These are phyloP conservation scores for Cryoendolithus antarcticus DNA, from an alignment of 2,329 filamentous ascomycete species.

Conservation along the genomic window DNA sequence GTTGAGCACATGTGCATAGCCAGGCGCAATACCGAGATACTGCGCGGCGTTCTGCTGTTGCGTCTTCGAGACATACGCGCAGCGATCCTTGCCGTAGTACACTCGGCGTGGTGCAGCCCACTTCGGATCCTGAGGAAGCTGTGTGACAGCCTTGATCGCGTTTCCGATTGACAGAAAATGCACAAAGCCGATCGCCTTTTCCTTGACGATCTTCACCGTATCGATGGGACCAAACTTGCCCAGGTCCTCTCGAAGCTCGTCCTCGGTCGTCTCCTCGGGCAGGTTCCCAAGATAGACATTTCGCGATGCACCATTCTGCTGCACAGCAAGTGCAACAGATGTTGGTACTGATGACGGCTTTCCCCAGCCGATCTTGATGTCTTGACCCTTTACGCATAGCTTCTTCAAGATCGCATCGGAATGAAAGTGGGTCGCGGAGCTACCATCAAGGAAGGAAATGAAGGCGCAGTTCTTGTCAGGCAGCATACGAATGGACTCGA, in stretches of 20 bases:
- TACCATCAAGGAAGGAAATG: slow-evolving; percentile 96
- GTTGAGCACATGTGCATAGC: slow-evolving; percentile 91
- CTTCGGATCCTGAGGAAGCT: slow-evolving; percentile 89
- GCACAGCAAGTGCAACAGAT: slow-evolving; percentile 90
- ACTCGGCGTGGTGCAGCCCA: slow-evolving; percentile 94
- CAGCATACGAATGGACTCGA: slow-evolving; percentile 93
- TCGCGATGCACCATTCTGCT: slow-evolving; percentile 90
- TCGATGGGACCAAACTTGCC: slow-evolving; percentile 95
- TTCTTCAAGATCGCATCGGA: slow-evolving; percentile 99
- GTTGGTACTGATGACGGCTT: slow-evolving; percentile 97
- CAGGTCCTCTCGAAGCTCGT: slow-evolving; percentile 85
- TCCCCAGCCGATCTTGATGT: slow-evolving; percentile 99
- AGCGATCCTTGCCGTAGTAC: slow-evolving; percentile 97
- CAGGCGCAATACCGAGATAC: slow-evolving; percentile 91
- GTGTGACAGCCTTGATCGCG: slow-evolving; percentile 93
- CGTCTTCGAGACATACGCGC: slow-evolving; percentile 97
- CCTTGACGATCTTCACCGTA: slow-evolving; percentile 91
- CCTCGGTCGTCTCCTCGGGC: slow-evolving; percentile 77
- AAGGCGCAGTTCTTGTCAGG: slow-evolving; percentile 99
- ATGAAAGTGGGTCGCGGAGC: slow-evolving; percentile 96
- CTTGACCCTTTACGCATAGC: slow-evolving; percentile 93
- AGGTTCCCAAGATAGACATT: slow-evolving; percentile 96
- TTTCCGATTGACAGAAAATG: slow-evolving; percentile 97
- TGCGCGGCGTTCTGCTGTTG: slow-evolving; percentile 98
- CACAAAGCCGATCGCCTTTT: slow-evolving; percentile 96